phyloP scores from a whole-genome alignment of 225 moss, liverwort and hornwort genomes.

The Bryoerythrophyllum caledonicum region DNA sequence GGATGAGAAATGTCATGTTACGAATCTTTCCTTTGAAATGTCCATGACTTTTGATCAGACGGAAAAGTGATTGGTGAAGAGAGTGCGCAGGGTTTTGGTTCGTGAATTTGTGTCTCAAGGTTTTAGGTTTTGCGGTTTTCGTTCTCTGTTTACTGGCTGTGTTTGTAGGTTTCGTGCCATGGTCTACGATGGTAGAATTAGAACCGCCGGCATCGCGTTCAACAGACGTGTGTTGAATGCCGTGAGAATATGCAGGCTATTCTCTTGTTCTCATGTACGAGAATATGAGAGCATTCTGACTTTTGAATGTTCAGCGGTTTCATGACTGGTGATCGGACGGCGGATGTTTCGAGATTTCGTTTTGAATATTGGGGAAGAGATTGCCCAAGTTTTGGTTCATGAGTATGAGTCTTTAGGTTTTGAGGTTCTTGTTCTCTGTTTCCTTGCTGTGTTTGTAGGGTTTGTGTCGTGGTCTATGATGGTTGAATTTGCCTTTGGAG shows the following conservation, averaged over 20 bases:
- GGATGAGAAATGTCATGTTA: background rate
- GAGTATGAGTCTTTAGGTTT: background rate
- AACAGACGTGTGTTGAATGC: conserved; percentile 4
- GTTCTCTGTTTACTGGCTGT: background rate
- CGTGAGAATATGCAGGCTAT: background rate
- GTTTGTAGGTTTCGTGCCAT: background rate
- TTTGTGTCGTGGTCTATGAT: background rate
- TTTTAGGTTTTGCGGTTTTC: background rate
- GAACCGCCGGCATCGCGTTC: conserved; percentile 12
- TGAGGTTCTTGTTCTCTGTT: background rate
- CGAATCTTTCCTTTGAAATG: background rate
- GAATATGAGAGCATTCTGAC: background rate
- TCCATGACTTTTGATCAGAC: background rate
- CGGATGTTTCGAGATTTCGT: background rate
- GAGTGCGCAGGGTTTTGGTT: background rate
- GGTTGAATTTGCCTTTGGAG: background rate
- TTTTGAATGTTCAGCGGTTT: background rate
- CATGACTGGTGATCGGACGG: background rate
- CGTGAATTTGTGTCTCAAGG: background rate
- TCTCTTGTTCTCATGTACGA: too few species aligned
- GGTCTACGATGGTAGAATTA: conserved; percentile 9
- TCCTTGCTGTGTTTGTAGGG: background rate
- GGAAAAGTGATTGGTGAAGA: background rate
- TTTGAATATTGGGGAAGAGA: background rate
- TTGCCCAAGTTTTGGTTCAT: background rate